Evolutionary conservation across 495 filamentous ascomycete genomes (phyloP), one percentile per base, ranked within the genome.

Genomic region (Trichoderma erinaceum): DNA sequence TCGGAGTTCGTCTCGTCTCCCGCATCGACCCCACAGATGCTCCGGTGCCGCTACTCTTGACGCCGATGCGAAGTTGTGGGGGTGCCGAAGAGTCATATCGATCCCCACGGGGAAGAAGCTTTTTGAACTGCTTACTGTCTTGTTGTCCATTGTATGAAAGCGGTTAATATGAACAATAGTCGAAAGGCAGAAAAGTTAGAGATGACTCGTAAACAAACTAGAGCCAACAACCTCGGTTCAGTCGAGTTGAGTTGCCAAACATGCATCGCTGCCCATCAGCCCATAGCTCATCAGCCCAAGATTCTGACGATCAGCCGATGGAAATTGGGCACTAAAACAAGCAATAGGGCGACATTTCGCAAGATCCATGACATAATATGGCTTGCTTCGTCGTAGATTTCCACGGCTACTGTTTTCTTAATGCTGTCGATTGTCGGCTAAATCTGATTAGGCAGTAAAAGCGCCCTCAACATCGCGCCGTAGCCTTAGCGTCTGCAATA

Each of bases 81-180:
- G 50, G 21, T 56, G 50, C 50, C 50, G 50, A 56, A 56, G 50
- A 56, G 50, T 56, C 50, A 56, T 56, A 10, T 1, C 43, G 4
- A 56, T 25, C 50, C 50, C 50, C 50, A 16, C 25, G 50, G 50
- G 50, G 50, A 56, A 56, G 50, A 56, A 25, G 50, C 50, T 56
- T 56, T 38, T 10, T 38, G 35, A 38, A 7, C 35, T 38, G 35
- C 8, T 38, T 38, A 38, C 35, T 38, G 35, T 38, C 35, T 38
- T 38, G 35, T 38, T 38, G 7, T 7, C 35, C 7, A 38, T 38
- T 38, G 8, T 56, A n/a, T 25, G 50, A 46, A 46, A 46, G 43
- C 12, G 43, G 18, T 18, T 46, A 38, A 38, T 38, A 38, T 38
- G 35, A 38, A 7, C 35, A 5, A 7, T 38, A 38, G 35, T 38